Evolutionary conservation across 345 rosid genomes (phyloP), one percentile per base, ranked within the genome.

Genomic region (Hypericum androsaemum): DNA sequence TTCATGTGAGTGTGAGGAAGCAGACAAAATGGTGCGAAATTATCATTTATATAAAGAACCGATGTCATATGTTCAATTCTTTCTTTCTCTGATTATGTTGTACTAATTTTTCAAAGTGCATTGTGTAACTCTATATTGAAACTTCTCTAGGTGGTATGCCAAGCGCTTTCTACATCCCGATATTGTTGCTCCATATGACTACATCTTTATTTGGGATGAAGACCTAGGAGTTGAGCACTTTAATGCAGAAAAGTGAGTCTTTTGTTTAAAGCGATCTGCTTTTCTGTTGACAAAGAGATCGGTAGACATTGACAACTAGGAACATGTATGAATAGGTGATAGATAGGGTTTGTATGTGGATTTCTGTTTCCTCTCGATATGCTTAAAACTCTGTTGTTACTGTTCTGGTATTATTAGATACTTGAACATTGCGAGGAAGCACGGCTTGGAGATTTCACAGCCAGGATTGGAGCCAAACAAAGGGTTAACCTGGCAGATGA

Each of bases 91-190:
- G 4, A 22, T 22, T 22, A 4, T 10, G 42, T 46, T 53, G 46
- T 50, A 17, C 52, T 47, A 44, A 17, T 61, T 45, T 53, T 58
- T 37, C 12, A 16, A 14, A 12, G 39, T 47, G 8, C 53, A 58
- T 42, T 41, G 40, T 36, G 51, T 47, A 10, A 63, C 54, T 41
- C 10, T 44, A 3, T 39, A 28, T 47, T 12, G 7, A 62, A 57
- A 37, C 49, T 60, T 58, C 56, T 28, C 32, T 64, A 89, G 95
- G 97, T 89, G 97, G 95, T 89, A 80, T 56, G 95, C 97, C 36
- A 89, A 89, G 67, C 75, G 97, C 74, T 89, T 89, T 76, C 67
- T 89, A 80, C 97, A 89, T 74, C 97, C 97, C 62, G 95, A 89
- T 76, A 49, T 86, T 44, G 80, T 84, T 22, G 81, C 95, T 28